Conservation (phyloP, 2,329 filamentous ascomycete species). For the Arthrocladium fulminans region DNA sequence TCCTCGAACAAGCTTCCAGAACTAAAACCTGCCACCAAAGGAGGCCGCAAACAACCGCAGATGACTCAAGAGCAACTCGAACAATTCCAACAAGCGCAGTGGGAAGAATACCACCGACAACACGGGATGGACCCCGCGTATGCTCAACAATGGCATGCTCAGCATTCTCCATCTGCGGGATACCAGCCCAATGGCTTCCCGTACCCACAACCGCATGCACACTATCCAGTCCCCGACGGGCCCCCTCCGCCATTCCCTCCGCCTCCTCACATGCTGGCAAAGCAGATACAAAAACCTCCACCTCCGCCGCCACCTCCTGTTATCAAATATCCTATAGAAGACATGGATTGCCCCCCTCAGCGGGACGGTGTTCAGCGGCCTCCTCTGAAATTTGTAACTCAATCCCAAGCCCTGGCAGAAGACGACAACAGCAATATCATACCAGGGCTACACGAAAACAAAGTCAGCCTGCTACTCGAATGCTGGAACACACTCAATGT, state of each 20-base stretch:
- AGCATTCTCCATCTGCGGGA: conserved; percentile 16
- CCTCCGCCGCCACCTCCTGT: conserved; percentile 60
- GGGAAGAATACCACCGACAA: conserved; percentile 39
- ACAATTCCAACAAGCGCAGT: conserved; percentile 47
- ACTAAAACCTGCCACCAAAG: conserved; percentile 64
- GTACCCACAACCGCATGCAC: conserved; percentile 20
- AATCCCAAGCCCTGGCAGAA: conserved; percentile 39
- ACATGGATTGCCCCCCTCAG: conserved; percentile 68
- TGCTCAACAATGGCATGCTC: conserved; percentile 17
- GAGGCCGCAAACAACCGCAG: conserved; percentile 27
- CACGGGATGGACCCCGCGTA: conserved; percentile 39
- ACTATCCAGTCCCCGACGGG: conserved; percentile 11
- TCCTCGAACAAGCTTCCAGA: conserved; percentile 55
- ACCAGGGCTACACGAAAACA: conserved; percentile 66
- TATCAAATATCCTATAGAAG: conserved; percentile 92
- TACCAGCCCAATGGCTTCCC: conserved; percentile 8
- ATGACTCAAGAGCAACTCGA: conserved; percentile 9
- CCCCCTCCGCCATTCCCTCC: conserved; percentile 27
- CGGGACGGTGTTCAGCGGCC: conserved; percentile 59
- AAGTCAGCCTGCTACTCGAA: conserved; percentile 76
- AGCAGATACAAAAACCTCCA: conserved; percentile 33
- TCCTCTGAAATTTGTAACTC: conserved; percentile 65
- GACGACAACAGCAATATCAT: conserved; percentile 39
- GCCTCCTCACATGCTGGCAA: conserved; percentile 32
- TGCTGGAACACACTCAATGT: conserved; percentile 97